phyloP scores from a whole-genome alignment of 2,329 filamentous ascomycete genomes.

The Phaeosphaeriaceae sp. region DNA sequence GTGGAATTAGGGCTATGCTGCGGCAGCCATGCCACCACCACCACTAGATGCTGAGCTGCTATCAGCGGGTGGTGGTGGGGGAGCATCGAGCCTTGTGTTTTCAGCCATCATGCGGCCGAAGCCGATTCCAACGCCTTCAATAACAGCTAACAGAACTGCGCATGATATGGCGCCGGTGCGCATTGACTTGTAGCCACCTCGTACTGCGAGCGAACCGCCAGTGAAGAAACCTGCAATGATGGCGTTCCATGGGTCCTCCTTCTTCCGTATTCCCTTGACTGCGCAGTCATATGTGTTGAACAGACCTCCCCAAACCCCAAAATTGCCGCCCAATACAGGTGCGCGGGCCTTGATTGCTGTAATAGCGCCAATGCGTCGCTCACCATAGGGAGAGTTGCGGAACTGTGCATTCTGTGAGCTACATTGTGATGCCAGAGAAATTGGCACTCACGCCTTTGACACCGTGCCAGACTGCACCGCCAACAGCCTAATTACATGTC shows the following conservation, averaged over 20 bases:
- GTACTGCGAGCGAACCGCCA: conserved; percentile 80
- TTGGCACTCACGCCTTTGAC: conserved; percentile 79
- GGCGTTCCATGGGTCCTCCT: conserved; percentile 98
- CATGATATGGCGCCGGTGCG: conserved; percentile 97
- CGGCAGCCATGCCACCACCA: conserved; percentile 27
- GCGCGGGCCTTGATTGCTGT: conserved; percentile 98
- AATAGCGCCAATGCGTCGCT: conserved; percentile 90
- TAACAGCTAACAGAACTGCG: conserved; percentile 90
- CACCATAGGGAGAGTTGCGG: conserved; percentile 70
- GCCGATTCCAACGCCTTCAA: conserved; percentile 95
- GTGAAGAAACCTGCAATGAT: conserved; percentile 98
- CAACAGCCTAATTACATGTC: conserved; percentile 45
- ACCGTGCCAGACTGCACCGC: conserved; percentile 81
- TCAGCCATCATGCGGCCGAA: conserved; percentile 95
- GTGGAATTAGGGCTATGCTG: conserved; percentile 27
- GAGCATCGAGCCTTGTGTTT: conserved; percentile 77
- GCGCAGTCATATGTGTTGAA: conserved; percentile 97
- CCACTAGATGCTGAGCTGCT: conserved; percentile 25
- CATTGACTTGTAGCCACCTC: conserved; percentile 89
- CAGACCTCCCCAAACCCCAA: conserved; percentile 95
- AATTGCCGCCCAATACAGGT: conserved; percentile 95
- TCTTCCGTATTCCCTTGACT: conserved; percentile 87
- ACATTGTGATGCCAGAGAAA: not conserved
- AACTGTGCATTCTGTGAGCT: conserved; percentile 31
- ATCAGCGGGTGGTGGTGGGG: conserved; percentile 52